phyloP scores from a whole-genome alignment of 208 protist genomes.

The Blechomonas ayalai region DNA sequence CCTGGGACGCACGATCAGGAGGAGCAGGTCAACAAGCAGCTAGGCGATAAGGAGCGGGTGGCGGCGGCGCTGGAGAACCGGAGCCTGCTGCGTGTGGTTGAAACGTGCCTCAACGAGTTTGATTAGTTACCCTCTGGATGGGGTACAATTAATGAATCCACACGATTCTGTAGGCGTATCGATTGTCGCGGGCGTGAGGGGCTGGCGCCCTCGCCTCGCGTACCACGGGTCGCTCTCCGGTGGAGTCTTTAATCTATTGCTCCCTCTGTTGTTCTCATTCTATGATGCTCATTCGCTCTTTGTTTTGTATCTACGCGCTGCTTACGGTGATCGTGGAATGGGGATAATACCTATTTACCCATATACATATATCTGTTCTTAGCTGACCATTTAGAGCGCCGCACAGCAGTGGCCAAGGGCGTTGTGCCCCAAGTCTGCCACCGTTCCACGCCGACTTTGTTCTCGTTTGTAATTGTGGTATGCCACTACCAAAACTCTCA shows the following conservation, averaged over 20 bases:
- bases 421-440: no score
- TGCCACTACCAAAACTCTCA: no score
- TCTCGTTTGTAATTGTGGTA: no score
- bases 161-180: background rate
- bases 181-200: no score
- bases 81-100: slow-evolving; percentile 79
- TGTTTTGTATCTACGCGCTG: background rate
- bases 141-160: background rate
- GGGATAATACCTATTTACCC: slow-evolving; percentile 1
- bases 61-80: slow-evolving; percentile 96
- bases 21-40: slow-evolving; percentile 98
- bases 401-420: no score
- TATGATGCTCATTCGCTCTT: slow-evolving; percentile 1
- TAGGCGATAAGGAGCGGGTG: slow-evolving; percentile 98
- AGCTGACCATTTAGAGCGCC: background rate
- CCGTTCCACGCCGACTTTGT: no score
- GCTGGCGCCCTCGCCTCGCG: no score
- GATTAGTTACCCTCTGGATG: slow-evolving; percentile 32
- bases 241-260: no score
- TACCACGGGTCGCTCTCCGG: background rate
- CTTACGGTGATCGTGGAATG: no score
- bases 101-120: slow-evolving; percentile 77
- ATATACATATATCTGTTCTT: slow-evolving; percentile 9
- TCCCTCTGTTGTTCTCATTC: slow-evolving; percentile 2
- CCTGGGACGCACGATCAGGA: slow-evolving; percentile 93